Conservation (phyloP, 495 filamentous ascomycete species). For the Lophiostoma macrostomum region DNA sequence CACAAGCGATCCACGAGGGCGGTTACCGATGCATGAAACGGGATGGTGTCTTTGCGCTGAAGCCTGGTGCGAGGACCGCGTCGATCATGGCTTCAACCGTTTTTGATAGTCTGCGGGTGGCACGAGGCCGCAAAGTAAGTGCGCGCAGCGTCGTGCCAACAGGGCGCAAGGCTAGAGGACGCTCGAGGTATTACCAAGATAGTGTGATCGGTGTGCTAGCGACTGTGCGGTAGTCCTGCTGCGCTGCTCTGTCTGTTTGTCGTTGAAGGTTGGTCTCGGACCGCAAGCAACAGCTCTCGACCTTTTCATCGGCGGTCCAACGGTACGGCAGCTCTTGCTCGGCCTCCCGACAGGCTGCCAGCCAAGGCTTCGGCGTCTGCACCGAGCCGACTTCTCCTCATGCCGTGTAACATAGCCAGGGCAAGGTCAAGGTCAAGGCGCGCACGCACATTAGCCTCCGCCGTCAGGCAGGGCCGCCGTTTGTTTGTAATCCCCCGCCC, state of each 20-base stretch:
- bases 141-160: background rate
- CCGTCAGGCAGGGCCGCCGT: slow-evolving; percentile 23
- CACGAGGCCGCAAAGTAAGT: background rate
- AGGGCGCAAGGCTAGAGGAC: background rate
- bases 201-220: too few species aligned
- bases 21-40: slow-evolving; percentile 23
- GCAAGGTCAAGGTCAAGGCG: slow-evolving; percentile 16
- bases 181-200: background rate
- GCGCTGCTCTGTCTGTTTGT: too few species aligned
- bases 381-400: slow-evolving; percentile 17
- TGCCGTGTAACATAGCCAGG: slow-evolving; percentile 30
- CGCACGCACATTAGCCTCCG: slow-evolving; percentile 29
- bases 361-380: slow-evolving; percentile 17
- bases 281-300: background rate
- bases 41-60: slow-evolving; percentile 1
- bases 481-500: slow-evolving; percentile 22
- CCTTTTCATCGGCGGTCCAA: background rate
- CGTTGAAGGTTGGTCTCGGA: background rate
- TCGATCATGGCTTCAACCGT: slow-evolving; percentile 19
- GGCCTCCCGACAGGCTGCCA: slow-evolving; percentile 7
- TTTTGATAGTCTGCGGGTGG: slow-evolving; percentile 3
- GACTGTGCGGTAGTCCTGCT: too few species aligned
- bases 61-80: slow-evolving; percentile 19
- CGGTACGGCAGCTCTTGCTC: background rate
- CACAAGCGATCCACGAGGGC: slow-evolving; percentile 10